Evolutionary conservation across 371 early-diverging fungal species (phyloP), one percentile per base, ranked within the genome.

Genomic region (Mucor plumbeus): DNA sequence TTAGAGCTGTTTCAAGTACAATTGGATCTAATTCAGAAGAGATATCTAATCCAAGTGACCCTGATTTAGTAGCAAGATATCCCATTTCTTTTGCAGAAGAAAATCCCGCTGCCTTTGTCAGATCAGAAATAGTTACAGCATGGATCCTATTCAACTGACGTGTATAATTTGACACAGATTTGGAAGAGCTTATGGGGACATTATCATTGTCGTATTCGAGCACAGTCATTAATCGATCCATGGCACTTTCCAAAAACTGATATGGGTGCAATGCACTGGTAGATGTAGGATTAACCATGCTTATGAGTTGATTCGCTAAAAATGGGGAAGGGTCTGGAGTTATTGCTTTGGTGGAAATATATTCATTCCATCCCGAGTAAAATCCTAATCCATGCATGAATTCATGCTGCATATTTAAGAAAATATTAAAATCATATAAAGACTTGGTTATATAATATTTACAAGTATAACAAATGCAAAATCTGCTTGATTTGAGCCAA

Each of bases 341-440:
- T 5, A 71, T 4, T 4, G 55, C 47, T 3, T 63, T 39, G 4
- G 15, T 21, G 11, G 69, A 50, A 13, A 81, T 33, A 38, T 74
- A 70, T 35, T 82, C 71, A 15, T 73, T 73, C 80, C 85, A 84
- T 21, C 69, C 72, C 7, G 86, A 79, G 26, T 84, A 78, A 61
- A 89, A 86, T 2, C 89, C 90, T 15, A 90, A 65, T 0, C 90
- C 90, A 72, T 90, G 90, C 35, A 88, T 76, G 9, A 90, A 72
- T 64, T 90, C 90, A 59, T 90, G 90, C 74, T 75, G 36, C 9
- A 10, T 26, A 14, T 21, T 13, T 53, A 15, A 17, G 44, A 44
- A 11, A 15, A 15, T 43, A 15, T 14, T 43, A n/a, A 3, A 26
- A 26, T 26, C 26, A 26, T 11, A n/a, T 17, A 59, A 59, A 5